Percentiles rank a stretch among this genome's conserved stretches.
These are phyloP conservation scores for Hemileccinum impolitum DNA, from an alignment of 768 basidiomycete species.

Conservation along the genomic window DNA sequence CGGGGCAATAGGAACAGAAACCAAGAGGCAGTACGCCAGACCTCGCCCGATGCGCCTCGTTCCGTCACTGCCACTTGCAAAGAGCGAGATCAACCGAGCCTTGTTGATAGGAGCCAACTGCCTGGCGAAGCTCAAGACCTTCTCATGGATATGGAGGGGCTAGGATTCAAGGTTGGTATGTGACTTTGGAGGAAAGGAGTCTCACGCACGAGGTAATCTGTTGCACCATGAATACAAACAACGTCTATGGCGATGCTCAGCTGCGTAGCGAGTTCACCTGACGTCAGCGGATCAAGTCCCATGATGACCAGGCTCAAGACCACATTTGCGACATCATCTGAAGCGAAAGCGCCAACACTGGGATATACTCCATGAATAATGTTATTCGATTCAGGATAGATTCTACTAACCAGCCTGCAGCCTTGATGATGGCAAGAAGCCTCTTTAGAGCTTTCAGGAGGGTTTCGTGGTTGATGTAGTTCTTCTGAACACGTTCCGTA, in stretches of 20 bases:
- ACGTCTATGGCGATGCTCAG: conserved; percentile 46
- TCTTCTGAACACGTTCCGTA: conserved; percentile 5
- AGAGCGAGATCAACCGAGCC: conserved; percentile 45
- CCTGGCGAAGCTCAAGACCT: conserved; percentile 39
- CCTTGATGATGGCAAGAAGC: conserved; percentile 39
- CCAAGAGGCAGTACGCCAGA: conserved; percentile 44
- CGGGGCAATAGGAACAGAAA: neutral
- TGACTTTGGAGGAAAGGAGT: neutral
- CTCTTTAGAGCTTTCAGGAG: conserved; percentile 38
- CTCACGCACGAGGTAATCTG: conserved; percentile 32
- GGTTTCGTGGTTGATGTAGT: conserved; percentile 13
- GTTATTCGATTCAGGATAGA: neutral
- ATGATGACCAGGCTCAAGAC: conserved; percentile 50
- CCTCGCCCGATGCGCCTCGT: conserved; percentile 55
- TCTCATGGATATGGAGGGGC: conserved; percentile 47
- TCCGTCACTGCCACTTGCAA: conserved; percentile 49
- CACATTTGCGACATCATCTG: conserved; percentile 46
- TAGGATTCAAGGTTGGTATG: conserved; percentile 21
- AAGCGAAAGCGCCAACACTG: conserved; percentile 33
- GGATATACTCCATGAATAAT: conserved; percentile 13
- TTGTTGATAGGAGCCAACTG: conserved; percentile 48
- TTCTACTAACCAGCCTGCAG: conserved; percentile 45
- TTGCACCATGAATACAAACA: conserved; percentile 37
- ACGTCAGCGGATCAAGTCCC: conserved; percentile 51
- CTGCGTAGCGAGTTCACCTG: conserved; percentile 42